These are phyloP conservation scores for baker's yeast (Saccharomyces cerevisiae) DNA, from an alignment of 805 yeast species.

Conservation along the genomic window DNA sequence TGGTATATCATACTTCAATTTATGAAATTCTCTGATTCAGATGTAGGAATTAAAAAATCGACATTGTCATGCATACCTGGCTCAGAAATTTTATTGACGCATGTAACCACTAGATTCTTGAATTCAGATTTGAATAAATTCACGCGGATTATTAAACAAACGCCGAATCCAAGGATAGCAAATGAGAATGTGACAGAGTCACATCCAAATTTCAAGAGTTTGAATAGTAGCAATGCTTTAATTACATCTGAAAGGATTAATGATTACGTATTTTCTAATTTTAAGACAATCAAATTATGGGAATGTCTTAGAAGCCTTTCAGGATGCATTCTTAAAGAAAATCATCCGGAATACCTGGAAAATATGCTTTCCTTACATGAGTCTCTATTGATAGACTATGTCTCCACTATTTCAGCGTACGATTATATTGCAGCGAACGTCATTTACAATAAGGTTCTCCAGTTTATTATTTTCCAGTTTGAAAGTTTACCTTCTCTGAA, in stretches of 20 bases:
- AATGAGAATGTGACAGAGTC: not conserved
- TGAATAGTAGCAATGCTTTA: slow-evolving; percentile 4
- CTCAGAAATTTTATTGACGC: slow-evolving; percentile 12
- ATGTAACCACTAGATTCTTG: slow-evolving; percentile 12
- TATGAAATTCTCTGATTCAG: not conserved
- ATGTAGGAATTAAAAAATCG: slow-evolving; percentile 2
- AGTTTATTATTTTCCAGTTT: slow-evolving; percentile 17
- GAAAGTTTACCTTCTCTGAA: slow-evolving; percentile 5
- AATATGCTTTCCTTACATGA: slow-evolving; percentile 20
- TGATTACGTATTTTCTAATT: slow-evolving; percentile 20
- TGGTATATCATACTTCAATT: slow-evolving; percentile 21
- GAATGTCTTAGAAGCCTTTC: slow-evolving; percentile 18
- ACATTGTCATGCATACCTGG: slow-evolving; percentile 13
- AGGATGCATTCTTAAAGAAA: slow-evolving; percentile 9
- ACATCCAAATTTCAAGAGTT: not conserved
- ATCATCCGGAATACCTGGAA: not conserved
- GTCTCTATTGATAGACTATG: slow-evolving; percentile 11
- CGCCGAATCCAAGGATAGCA: slow-evolving; percentile 2
- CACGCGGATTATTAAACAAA: slow-evolving; percentile 5
- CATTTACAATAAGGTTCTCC: slow-evolving; percentile 23
- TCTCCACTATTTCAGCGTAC: slow-evolving; percentile 22
- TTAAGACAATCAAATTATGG: slow-evolving; percentile 21
- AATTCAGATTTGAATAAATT: slow-evolving; percentile 17
- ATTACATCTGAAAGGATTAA: slow-evolving; percentile 6
- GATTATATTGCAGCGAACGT: slow-evolving; percentile 21